Conservation (phyloP, 495 filamentous ascomycete species). For the Penicillium longicatenatum region DNA sequence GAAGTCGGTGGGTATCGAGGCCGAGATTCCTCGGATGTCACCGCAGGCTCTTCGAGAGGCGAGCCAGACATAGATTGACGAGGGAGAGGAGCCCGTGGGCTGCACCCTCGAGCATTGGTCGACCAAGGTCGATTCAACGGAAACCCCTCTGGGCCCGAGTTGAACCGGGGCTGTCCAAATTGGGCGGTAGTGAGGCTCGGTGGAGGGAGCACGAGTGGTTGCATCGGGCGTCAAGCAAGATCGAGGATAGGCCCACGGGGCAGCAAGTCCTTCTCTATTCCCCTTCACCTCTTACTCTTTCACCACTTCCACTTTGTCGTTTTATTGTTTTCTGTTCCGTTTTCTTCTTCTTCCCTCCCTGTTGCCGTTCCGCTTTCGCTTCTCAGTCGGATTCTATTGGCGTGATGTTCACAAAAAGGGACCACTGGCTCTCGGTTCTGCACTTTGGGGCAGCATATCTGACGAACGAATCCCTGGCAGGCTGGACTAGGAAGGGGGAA, state of each 20-base stretch:
- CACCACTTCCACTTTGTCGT: not conserved
- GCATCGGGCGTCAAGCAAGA: slow-evolving; percentile 40
- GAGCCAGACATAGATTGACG: slow-evolving; percentile 87
- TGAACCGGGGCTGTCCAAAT: slow-evolving; percentile 45
- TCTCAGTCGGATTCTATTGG: slow-evolving; percentile 5
- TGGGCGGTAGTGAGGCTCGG: slow-evolving; percentile 44
- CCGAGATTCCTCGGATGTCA: slow-evolving; percentile 58
- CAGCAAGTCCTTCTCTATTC: not conserved
- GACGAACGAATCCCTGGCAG: slow-evolving; percentile 21
- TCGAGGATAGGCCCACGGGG: slow-evolving; percentile 17
- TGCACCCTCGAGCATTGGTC: slow-evolving; percentile 67
- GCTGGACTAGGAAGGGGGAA: slow-evolving; percentile 9
- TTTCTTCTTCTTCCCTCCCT: not conserved
- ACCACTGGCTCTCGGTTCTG: slow-evolving; percentile 23
- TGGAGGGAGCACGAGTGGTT: slow-evolving; percentile 52
- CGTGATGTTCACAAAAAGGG: slow-evolving; percentile 30
- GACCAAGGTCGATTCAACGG: slow-evolving; percentile 69
- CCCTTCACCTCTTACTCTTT: not conserved
- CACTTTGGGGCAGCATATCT: slow-evolving; percentile 39
- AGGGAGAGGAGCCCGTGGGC: slow-evolving; percentile 65
- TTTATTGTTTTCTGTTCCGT: not conserved
- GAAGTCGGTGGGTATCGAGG: slow-evolving; percentile 47
- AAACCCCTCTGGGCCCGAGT: slow-evolving; percentile 63
- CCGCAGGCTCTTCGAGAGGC: slow-evolving; percentile 63
- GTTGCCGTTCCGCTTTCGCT: slow-evolving; percentile 20